Conservation (phyloP, 345 rosid genomes). For the Xanthoceras sorbifolium region DNA sequence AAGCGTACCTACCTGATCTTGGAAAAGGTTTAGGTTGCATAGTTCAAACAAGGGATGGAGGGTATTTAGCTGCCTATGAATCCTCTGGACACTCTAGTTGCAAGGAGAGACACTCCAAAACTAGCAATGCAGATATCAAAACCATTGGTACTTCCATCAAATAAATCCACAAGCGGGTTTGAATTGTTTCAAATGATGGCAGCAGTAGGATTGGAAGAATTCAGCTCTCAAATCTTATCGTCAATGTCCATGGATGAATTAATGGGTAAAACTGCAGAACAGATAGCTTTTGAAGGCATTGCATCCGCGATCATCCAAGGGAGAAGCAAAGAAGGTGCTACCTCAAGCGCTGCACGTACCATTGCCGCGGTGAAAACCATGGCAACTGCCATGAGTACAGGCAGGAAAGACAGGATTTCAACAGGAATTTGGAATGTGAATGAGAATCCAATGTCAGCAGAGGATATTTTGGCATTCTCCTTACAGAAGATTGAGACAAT, state of each 20-base stretch:
- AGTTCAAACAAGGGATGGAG: constrained; percentile 91
- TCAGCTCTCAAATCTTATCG: constrained; percentile 57
- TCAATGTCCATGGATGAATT: constrained; percentile 82
- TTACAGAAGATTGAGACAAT: constrained; percentile 82
- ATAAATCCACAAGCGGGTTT: constrained; percentile 50
- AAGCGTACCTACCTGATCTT: constrained; percentile 70
- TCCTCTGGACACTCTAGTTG: constrained; percentile 62
- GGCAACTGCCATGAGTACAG: constrained; percentile 62
- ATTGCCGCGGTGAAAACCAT: constrained; percentile 76
- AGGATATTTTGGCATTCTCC: constrained; percentile 74
- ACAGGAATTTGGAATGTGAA: constrained; percentile 85
- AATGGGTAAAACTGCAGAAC: constrained; percentile 90
- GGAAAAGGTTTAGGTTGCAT: constrained; percentile 87
- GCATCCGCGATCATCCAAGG: constrained; percentile 96
- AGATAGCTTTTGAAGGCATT: constrained; percentile 94
- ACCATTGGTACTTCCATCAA: constrained; percentile 55
- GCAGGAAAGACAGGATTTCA: constrained; percentile 81
- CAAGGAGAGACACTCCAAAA: constrained; percentile 77
- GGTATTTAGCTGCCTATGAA: constrained; percentile 87
- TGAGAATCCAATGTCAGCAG: constrained; percentile 57
- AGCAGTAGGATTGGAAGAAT: constrained; percentile 54
- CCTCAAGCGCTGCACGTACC: constrained; percentile 84
- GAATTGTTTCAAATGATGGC: constrained; percentile 79
- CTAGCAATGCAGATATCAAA: constrained; percentile 92
- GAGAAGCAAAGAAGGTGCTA: constrained; percentile 86